Percentiles rank a stretch among this genome's conserved stretches.
Conservation (phyloP, 805 yeast species). For the Candida gorgasii region DNA sequence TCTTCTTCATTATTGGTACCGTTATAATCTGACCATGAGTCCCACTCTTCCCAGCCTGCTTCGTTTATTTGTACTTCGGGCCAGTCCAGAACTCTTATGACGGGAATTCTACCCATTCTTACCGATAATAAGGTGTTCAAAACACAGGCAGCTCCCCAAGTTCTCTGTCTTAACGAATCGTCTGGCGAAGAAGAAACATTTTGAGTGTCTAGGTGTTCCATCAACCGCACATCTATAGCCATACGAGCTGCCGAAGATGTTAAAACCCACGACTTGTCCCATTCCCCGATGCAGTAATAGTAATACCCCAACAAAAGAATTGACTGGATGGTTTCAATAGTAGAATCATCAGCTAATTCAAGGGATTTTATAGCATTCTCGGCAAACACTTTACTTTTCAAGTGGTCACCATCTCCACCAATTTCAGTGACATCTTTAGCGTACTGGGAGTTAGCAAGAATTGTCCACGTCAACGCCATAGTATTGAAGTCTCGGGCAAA, state of each 20-base stretch:
- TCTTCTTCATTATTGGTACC: not conserved
- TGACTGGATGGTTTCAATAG: conserved; percentile 3
- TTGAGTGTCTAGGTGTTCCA: not conserved
- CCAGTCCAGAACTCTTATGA: conserved; percentile 26
- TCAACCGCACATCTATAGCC: not conserved
- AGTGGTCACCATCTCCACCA: not conserved
- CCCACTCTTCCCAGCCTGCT: conserved; percentile 31
- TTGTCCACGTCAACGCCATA: not conserved
- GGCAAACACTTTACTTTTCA: not conserved
- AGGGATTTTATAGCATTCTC: not conserved
- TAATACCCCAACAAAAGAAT: not conserved
- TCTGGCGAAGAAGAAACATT: conserved; percentile 5
- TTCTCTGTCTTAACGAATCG: conserved; percentile 21
- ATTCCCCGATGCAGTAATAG: not conserved
- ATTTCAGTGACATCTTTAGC: not conserved
- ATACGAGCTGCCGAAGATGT: conserved; percentile 2
- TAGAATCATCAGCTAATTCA: not conserved
- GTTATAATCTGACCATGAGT: conserved; percentile 18
- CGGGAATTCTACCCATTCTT: conserved; percentile 25
- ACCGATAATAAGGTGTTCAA: conserved; percentile 24
- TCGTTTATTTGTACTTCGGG: conserved; percentile 21
- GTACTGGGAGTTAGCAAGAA: not conserved
- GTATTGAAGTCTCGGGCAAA: not conserved
- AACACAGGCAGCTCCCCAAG: conserved; percentile 25
- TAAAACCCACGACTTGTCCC: conserved; percentile 1